These are phyloP conservation scores for Vinca major DNA, from an alignment of 305 asterid genomes.

Conservation along the genomic window DNA sequence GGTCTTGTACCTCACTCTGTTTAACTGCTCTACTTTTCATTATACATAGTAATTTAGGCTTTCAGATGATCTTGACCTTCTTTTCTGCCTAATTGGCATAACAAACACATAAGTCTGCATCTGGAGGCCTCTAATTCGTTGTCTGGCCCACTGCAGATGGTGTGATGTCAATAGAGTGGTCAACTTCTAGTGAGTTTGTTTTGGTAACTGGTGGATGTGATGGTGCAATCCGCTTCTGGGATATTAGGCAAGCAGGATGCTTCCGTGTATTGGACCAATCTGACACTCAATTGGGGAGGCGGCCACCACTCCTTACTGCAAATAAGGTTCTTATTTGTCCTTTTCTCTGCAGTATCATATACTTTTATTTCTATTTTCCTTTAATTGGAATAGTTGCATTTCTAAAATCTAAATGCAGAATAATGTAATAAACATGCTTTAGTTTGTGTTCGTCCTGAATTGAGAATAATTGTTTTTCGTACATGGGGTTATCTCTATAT, in stretches of 20 bases:
- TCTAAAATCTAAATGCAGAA: no score
- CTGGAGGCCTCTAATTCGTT: slow-evolving; percentile 10
- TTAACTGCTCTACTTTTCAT: no score
- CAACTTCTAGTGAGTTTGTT: slow-evolving; percentile 91
- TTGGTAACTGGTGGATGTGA: slow-evolving; percentile 95
- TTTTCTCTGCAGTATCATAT: neutral
- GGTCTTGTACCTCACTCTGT: neutral
- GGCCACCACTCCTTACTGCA: slow-evolving; percentile 53
- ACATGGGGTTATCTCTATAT: neutral
- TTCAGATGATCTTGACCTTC: neutral
- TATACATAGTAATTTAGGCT: neutral
- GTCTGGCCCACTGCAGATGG: slow-evolving; percentile 54
- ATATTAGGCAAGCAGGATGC: slow-evolving; percentile 94
- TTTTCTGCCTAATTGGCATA: neutral
- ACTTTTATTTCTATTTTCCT: neutral
- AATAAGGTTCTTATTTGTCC: slow-evolving; percentile 48
- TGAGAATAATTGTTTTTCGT: neutral
- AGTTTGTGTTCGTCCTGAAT: no score
- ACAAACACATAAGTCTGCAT: neutral
- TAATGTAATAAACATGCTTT: no score
- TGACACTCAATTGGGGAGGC: slow-evolving; percentile 79
- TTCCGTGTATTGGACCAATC: slow-evolving; percentile 86
- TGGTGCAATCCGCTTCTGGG: slow-evolving; percentile 99
- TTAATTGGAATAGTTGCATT: neutral
- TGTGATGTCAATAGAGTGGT: slow-evolving; percentile 95